A percentile compares a stretch with the other conserved stretches of the same genome.
Conservation (phyloP, 306 rosid species). For the Cicer pinnatifidum region DNA sequence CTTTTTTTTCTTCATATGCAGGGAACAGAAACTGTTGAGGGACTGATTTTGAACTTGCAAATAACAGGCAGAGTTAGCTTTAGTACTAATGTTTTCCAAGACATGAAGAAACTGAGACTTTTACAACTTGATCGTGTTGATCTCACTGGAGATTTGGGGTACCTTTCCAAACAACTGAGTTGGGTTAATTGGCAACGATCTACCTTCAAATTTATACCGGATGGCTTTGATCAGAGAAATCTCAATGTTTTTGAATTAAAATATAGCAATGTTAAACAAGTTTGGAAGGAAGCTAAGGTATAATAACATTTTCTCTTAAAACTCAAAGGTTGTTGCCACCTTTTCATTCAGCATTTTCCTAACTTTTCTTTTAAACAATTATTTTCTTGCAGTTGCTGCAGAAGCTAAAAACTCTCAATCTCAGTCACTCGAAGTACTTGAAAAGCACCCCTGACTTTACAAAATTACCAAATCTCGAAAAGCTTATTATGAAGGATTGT, state of each 20-base stretch:
- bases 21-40: conserved; percentile 40
- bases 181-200: conserved; percentile 54
- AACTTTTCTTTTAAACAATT: not conserved
- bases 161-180: conserved; percentile 45
- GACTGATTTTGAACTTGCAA: conserved; percentile 27
- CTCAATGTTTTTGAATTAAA: conserved; percentile 47
- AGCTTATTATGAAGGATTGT: conserved; percentile 41
- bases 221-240: conserved; percentile 1
- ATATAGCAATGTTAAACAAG: conserved; percentile 40
- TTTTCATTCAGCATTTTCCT: not conserved
- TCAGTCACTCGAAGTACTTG: conserved; percentile 38
- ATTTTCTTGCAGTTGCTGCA: conserved; percentile 11
- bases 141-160: conserved; percentile 38
- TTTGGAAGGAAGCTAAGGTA: conserved; percentile 51
- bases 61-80: not conserved
- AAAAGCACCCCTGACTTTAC: conserved; percentile 46
- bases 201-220: conserved; percentile 43
- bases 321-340: not conserved
- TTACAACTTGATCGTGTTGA: conserved; percentile 43
- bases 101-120: conserved; percentile 54
- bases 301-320: not conserved
- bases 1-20: conserved; percentile 8
- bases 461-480: conserved; percentile 47
- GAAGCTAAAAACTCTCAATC: conserved; percentile 47
- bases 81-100: conserved; percentile 41